These are phyloP conservation scores for Globisporangium paroecandrum DNA, from an alignment of 352 stramenopile species.

Conservation along the genomic window DNA sequence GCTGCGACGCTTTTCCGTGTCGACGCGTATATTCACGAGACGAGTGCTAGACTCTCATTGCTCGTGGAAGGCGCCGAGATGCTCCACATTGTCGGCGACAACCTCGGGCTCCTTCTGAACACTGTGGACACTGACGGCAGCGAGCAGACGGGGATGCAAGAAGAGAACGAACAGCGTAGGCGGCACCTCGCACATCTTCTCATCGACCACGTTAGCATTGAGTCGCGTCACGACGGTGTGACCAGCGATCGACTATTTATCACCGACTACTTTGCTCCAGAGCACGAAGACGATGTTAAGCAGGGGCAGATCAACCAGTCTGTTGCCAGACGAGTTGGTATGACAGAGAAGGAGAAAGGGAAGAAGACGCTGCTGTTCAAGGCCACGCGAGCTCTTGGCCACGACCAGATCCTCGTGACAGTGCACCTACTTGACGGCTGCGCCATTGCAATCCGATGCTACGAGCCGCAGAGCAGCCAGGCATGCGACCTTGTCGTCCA, in stretches of 20 bases:
- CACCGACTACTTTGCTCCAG: slow-evolving; percentile 30
- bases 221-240: slow-evolving; percentile 43
- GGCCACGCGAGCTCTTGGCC: slow-evolving; percentile 34
- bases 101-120: slow-evolving; percentile 13
- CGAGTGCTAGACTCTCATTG: slow-evolving; percentile 45
- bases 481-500: slow-evolving; percentile 19
- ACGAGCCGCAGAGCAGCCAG: slow-evolving; percentile 45
- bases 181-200: slow-evolving; percentile 36
- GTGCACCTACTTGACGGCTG: slow-evolving; percentile 20
- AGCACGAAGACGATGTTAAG: neutral
- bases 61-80: slow-evolving; percentile 41
- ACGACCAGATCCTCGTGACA: slow-evolving; percentile 37
- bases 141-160: neutral
- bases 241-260: slow-evolving; percentile 43
- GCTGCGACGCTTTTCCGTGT: slow-evolving; percentile 31
- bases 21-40: slow-evolving; percentile 59
- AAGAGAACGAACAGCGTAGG: slow-evolving; percentile 14
- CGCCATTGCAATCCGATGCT: slow-evolving; percentile 28
- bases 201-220: slow-evolving; percentile 54
- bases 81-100: slow-evolving; percentile 37
- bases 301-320: neutral
- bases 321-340: neutral
- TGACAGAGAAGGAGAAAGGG: neutral
- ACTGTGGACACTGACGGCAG: neutral
- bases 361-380: slow-evolving; percentile 34